Evolutionary conservation across 257 asterid genomes (phyloP), one percentile per base, ranked within the genome.

Genomic region (Lithospermum erythrorhizon): DNA sequence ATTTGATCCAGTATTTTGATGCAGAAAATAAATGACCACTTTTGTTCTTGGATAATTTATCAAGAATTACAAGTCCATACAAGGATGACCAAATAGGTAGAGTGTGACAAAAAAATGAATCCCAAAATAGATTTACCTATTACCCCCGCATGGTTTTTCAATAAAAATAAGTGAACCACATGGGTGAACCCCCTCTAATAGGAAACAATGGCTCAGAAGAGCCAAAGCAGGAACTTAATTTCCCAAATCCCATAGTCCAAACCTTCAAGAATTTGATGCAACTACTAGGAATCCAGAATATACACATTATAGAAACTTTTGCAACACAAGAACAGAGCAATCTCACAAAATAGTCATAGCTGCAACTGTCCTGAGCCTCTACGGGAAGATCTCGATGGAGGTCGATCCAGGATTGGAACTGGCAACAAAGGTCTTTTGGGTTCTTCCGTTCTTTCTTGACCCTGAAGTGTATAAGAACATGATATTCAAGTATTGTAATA

Each of bases 341-440:
- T 63, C 64, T 67, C 63, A 49, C 32, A 58, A 56, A 57, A 62
- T 2, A 32, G 64, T 79, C 83, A 85, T 45, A 80, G 73, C 57
- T 81, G 84, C n/a, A 85, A 65, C 23, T 88, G 87, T 63, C 95
- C 95, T 22, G 86, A 75, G 62, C 86, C 78, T 74, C 79, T 72
- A 37, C 85, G 83, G 2, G 81, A 83, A 37, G 91, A 77, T 65
- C 87, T 76, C 55, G 96, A 86, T 61, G 89, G 78, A 61, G 93
- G 76, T 61, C 78, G 76, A 70, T 70, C 80, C 65, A 51, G 52
- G 25, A 84, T 95, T 20, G 75, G 65, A 35, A 55, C 69, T 18
- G 78, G 65, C 57, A 59, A 65, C 37, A 90, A 27, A 0, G 32
- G 65, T 66, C 81, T 80, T 55, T 61, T 77, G 53, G 75, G 65